A percentile compares a stretch with the other conserved stretches of the same genome.
Conservation (phyloP, 352 stramenopile genomes). For the Phytophthora fragariaefolia region DNA sequence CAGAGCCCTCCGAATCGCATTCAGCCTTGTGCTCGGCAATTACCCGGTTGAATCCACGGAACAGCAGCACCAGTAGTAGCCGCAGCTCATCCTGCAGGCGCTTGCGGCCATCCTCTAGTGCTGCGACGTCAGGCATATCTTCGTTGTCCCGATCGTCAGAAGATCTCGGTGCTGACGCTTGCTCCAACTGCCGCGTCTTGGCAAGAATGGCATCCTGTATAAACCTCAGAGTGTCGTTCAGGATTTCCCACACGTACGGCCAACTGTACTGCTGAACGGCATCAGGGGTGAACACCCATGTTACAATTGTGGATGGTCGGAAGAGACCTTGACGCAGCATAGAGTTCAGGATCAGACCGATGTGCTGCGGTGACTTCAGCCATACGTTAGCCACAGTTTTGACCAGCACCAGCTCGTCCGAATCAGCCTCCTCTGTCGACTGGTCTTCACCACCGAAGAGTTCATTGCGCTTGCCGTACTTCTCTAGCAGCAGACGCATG, state of each 20-base stretch:
- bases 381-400: conserved; percentile 77
- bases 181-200: conserved; percentile 47
- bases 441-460: conserved; percentile 55
- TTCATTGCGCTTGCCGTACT: conserved; percentile 65
- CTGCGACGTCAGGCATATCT: conserved; percentile 57
- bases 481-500: conserved; percentile 79
- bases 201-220: conserved; percentile 48
- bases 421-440: conserved; percentile 26
- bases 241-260: conserved; percentile 88
- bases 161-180: conserved; percentile 31
- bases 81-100: conserved; percentile 55
- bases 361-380: conserved; percentile 87
- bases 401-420: conserved; percentile 63
- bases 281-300: conserved; percentile 84
- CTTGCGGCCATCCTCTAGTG: conserved; percentile 49
- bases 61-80: conserved; percentile 61
- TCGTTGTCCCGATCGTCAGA: conserved; percentile 49
- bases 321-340: conserved; percentile 81
- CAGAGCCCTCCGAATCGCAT: conserved; percentile 74
- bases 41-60: conserved; percentile 75
- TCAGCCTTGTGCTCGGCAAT: conserved; percentile 80
- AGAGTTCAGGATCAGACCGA: conserved; percentile 79
- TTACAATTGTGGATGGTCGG: conserved; percentile 69
- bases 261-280: conserved; percentile 89
- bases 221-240: conserved; percentile 74